Evolutionary conservation across 805 yeast genomes (phyloP).

Genomic region (Priceomyces medius): DNA sequence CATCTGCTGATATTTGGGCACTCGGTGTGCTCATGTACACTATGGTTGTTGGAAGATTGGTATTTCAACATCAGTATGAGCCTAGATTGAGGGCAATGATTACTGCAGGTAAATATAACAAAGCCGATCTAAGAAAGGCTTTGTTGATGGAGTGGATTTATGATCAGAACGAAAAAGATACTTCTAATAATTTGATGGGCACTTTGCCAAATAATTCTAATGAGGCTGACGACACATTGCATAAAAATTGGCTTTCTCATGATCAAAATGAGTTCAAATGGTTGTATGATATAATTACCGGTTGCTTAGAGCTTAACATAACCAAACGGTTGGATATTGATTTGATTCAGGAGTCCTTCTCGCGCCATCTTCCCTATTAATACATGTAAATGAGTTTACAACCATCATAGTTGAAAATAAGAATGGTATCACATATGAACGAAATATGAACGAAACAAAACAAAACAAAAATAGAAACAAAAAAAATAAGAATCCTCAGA

Average conservation of each 20-base stretch:
- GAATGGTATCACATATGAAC: too few species aligned
- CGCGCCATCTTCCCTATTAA: neutral
- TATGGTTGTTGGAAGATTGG: constrained; percentile 69
- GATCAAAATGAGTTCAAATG: constrained; percentile 22
- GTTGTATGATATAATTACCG: constrained; percentile 40
- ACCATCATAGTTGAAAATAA: too few species aligned
- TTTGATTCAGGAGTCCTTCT: neutral
- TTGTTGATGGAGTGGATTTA: constrained; percentile 32
- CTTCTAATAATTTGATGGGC: neutral
- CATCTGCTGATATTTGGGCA: constrained; percentile 87
- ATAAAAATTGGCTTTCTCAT: constrained; percentile 18
- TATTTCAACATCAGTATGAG: constrained; percentile 81
- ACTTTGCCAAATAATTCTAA: neutral
- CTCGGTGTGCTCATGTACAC: constrained; percentile 77
- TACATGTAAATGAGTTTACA: too few species aligned
- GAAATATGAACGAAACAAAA: too few species aligned
- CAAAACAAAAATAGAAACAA: too few species aligned
- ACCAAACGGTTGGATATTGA: constrained; percentile 53
- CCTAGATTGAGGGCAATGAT: constrained; percentile 77
- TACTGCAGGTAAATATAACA: constrained; percentile 60
- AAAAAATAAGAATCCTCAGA: too few species aligned
- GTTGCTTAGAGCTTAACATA: constrained; percentile 54
- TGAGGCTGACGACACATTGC: constrained; percentile 13
- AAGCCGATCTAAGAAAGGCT: constrained; percentile 42
- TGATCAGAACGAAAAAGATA: constrained; percentile 14